Evolutionary conservation across 495 filamentous ascomycete genomes (phyloP).

Genomic region (Bathelium albidoporum): DNA sequence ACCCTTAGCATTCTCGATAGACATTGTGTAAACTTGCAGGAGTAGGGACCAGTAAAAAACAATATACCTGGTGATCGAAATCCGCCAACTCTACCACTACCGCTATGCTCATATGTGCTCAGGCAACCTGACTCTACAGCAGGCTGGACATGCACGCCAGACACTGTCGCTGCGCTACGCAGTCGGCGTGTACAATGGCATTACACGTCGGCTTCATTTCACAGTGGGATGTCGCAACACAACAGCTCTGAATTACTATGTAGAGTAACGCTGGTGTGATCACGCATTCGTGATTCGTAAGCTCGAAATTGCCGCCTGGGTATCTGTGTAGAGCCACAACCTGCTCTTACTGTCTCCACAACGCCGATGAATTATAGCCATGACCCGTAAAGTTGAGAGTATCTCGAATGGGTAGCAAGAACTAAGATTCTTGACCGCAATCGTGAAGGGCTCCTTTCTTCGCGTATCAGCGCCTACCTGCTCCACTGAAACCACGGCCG

Average conservation of each 20-base stretch:
- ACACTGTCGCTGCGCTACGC: neutral
- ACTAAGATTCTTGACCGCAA: neutral
- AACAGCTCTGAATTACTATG: neutral
- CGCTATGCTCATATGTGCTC: too few relatives aligned
- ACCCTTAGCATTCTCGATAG: too few relatives aligned
- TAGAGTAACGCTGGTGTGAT: neutral
- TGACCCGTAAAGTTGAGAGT: neutral
- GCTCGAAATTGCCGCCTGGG: neutral
- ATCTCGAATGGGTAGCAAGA: too few relatives aligned
- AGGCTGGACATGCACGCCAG: neutral
- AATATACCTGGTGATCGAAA: too few relatives aligned
- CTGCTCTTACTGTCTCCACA: neutral
- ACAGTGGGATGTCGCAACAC: neutral
- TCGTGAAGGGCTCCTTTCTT: too few relatives aligned
- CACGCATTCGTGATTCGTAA: neutral
- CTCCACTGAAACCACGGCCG: constrained; percentile 10
- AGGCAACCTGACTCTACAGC: neutral
- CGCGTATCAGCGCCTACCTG: neutral
- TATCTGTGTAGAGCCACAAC: neutral
- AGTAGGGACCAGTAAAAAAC: too few relatives aligned
- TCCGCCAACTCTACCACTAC: too few relatives aligned
- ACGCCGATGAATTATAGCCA: neutral
- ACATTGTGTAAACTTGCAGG: too few relatives aligned
- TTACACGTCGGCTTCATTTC: neutral
- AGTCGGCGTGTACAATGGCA: neutral